Evolutionary conservation across 2,329 filamentous ascomycete genomes (phyloP), one percentile per base, ranked within the genome.

Genomic region (Penicillium frequentans): DNA sequence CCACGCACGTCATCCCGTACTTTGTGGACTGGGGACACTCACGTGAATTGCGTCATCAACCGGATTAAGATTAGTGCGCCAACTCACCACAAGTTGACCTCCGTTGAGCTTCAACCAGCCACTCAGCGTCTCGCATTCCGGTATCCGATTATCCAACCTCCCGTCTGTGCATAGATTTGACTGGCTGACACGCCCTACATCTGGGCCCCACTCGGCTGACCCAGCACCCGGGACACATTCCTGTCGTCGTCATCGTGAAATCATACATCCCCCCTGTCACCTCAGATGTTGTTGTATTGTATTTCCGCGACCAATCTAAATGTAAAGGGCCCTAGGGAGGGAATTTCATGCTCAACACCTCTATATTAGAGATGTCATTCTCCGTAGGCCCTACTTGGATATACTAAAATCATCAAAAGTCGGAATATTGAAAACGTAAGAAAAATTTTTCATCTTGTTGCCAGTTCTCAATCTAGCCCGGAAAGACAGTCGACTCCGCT

Each of bases 181-280:
- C 31, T 53, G 50, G 50, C 29, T 37, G 37, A 33, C 26, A 29
- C 29, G 23, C 39, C 29, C 21, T 29, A 44, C 9, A 39, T 44
- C 14, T 29, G 49, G 26, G 24, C 49, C 62, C 63, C 62, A 64
- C 59, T 64, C 58, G 58, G 64, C 59, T 58, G 63, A 64, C 61
- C 52, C 60, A 53, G 21, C 42, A 47, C 29, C 42, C 42, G 51
- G 45, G 55, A 61, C 48, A 42, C 48, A 68, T 68, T 69, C 68
- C 64, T 70, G 66, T 68, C 70, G 68, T 73, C 72, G 71, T 74
- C 72, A 74, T 71, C 65, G 69, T 74, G 72, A 74, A 70, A 69
- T 74, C 71, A 72, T 73, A 23, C 39, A 42, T 14, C 39, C 39
- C 39, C 37, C 39, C 39, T 42, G 39, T 21, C 58, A 29, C 49